Base-by-base conservation (phyloP, 768 basidiomycete genomes). In the Tylopilus felleus region DNA sequence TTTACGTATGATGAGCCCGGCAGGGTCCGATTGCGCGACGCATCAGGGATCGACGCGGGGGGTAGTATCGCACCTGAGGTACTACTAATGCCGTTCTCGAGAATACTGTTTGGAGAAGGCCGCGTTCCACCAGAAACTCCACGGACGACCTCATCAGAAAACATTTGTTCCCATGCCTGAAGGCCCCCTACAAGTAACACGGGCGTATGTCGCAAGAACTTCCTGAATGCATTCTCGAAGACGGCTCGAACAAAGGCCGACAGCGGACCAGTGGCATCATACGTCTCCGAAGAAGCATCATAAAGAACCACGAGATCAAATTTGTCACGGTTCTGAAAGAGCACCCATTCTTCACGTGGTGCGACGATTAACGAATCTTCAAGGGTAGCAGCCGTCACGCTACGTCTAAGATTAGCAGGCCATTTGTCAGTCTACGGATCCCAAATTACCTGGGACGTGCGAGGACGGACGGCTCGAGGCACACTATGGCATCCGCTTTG, bases 221-320 rank as follows among this genome's bases (percentile, higher is more conserved):
- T 88, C 62, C 80, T 72, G 65, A 90, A 91, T 14, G 86, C 86
- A 23, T 75, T 76, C 61, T 88, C 88, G 68, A 80, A 86, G 40
- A 97, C 89, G 3, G 85, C 80, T 10, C 80, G 76, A 50, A 85
- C 75, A 22, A 95, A 78, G 19, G 76, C 66, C 2, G 80, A 75
- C n/a, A 89, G 66, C 0, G 85, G 81, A 0, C 82, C 75, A 10
- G 75, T 74, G 19, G 73, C 68, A 2, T 77, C 80, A 48, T 83
- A 77, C 17, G 74, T 69, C 50, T 80, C 76, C 43, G 90, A 84
- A 28, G 75, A 68, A 47, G 79, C 63, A 68, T 98, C 95, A 68
- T 94, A 94, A 4, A 98, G 74, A 16, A 86, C 90, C 23, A 99
- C 84, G 21, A 95, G 70, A 60, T 97, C 94, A 66, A 90, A 96